These are phyloP conservation scores for Castanea sativa DNA, from an alignment of 306 rosid genomes.

Conservation along the genomic window DNA sequence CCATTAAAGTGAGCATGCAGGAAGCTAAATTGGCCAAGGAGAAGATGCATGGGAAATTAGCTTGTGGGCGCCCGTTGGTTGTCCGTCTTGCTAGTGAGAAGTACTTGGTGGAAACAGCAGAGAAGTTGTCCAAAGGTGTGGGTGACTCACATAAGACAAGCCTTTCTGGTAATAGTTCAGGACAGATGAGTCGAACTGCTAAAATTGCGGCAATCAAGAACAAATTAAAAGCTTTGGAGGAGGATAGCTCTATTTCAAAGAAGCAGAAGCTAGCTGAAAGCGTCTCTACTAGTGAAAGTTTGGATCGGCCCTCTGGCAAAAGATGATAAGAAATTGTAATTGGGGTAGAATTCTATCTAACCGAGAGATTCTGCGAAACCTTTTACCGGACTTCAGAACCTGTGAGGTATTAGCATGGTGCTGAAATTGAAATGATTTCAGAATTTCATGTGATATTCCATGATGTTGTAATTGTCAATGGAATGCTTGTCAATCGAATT, in stretches of 20 bases:
- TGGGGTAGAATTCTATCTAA: neutral
- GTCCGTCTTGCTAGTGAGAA: constrained; percentile 79
- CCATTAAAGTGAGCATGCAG: constrained; percentile 96
- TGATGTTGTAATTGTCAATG: neutral
- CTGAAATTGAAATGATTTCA: neutral
- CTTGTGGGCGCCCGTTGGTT: constrained; percentile 82
- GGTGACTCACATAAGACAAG: constrained; percentile 52
- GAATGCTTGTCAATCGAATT: neutral
- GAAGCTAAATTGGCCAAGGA: constrained; percentile 95
- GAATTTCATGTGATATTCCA: neutral
- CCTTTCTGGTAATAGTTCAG: constrained; percentile 33
- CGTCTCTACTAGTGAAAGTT: constrained; percentile 25
- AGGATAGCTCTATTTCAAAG: constrained; percentile 61
- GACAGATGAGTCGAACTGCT: constrained; percentile 64
- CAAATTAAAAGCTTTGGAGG: constrained; percentile 78
- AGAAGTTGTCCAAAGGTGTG: constrained; percentile 32
- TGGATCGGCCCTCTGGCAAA: neutral
- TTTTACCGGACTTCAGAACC: neutral
- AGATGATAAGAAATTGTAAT: constrained; percentile 3
- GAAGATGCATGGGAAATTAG: constrained; percentile 94
- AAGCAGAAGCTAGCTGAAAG: constrained; percentile 63
- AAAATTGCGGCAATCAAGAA: constrained; percentile 96
- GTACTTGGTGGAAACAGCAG: constrained; percentile 36
- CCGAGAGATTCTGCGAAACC: neutral
- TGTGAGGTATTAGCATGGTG: neutral